A percentile compares a stretch with the other conserved stretches of the same genome.
phyloP scores from a whole-genome alignment of 352 stramenopile species.

The Globisporangium spinosum region DNA sequence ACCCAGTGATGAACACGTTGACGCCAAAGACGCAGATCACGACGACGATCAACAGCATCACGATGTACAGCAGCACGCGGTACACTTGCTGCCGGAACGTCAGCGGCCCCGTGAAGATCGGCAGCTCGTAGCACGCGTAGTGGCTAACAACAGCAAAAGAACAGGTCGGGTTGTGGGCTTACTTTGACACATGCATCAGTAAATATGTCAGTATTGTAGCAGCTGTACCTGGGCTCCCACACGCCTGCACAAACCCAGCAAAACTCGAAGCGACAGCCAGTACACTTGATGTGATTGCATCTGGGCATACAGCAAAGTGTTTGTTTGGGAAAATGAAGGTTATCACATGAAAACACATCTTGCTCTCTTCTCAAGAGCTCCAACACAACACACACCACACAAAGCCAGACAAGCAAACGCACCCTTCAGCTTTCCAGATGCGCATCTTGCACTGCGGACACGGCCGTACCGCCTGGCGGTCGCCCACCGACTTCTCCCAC shows the following conservation, averaged over 20 bases:
- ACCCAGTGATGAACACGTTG: conserved; percentile 43
- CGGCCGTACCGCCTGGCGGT: background rate
- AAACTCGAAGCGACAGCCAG: background rate
- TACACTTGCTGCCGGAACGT: conserved; percentile 35
- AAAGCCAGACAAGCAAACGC: background rate
- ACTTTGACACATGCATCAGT: background rate
- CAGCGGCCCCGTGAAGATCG: conserved; percentile 33
- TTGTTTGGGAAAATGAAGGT: background rate
- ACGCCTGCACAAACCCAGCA: conserved; percentile 29
- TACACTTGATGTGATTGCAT: background rate
- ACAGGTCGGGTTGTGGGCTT: background rate
- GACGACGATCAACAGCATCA: conserved; percentile 46
- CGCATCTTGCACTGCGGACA: background rate
- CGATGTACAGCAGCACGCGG: conserved; percentile 4
- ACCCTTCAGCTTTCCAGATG: background rate
- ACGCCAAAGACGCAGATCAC: conserved; percentile 58
- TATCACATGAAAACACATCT: background rate
- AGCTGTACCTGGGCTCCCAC: conserved; percentile 37
- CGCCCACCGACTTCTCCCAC: conserved; percentile 2
- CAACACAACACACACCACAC: background rate
- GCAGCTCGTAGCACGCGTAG: conserved; percentile 69
- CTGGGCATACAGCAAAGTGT: background rate
- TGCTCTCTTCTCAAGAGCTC: too few relatives aligned
- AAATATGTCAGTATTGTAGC: background rate
- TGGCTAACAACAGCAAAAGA: conserved; percentile 26